phyloP scores from a whole-genome alignment of 2,329 filamentous ascomycete genomes.

The Alternaria triticimaculans region DNA sequence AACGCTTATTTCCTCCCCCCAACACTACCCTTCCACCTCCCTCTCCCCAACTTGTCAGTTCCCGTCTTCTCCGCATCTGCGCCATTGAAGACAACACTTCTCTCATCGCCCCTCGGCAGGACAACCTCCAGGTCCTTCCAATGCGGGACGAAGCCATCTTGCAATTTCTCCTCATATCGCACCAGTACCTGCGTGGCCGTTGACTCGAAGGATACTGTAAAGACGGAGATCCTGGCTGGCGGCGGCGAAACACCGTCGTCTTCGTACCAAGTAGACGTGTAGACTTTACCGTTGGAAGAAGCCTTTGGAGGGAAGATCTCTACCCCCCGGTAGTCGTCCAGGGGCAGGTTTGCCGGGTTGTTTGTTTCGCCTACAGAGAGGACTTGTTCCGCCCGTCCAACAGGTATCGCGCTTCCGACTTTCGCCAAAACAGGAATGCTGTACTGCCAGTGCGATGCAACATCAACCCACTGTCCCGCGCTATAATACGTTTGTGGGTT shows the following conservation, averaged over 20 bases:
- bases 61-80: background rate
- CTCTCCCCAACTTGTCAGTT: background rate
- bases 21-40: background rate
- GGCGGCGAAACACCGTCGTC: constrained; percentile 63
- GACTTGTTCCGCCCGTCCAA: constrained; percentile 60
- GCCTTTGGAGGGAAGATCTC: constrained; percentile 63
- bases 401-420: constrained; percentile 61
- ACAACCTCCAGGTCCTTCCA: constrained; percentile 61
- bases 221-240: constrained; percentile 37
- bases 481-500: constrained; percentile 64
- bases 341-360: constrained; percentile 54
- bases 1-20: background rate
- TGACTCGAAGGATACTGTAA: constrained; percentile 35
- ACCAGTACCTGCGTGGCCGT: constrained; percentile 55
- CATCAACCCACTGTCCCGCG: constrained; percentile 61
- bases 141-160: constrained; percentile 54
- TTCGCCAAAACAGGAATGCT: constrained; percentile 64
- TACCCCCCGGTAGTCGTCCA: constrained; percentile 63
- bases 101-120: constrained; percentile 58
- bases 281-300: constrained; percentile 44
- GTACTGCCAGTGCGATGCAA: constrained; percentile 59
- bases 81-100: constrained; percentile 41
- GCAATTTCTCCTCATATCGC: constrained; percentile 48
- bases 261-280: constrained; percentile 60
- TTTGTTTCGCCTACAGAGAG: constrained; percentile 58